Evolutionary conservation across 108 stramenopile genomes (phyloP).

Genomic region (Cyclostephanos invisitatus): DNA sequence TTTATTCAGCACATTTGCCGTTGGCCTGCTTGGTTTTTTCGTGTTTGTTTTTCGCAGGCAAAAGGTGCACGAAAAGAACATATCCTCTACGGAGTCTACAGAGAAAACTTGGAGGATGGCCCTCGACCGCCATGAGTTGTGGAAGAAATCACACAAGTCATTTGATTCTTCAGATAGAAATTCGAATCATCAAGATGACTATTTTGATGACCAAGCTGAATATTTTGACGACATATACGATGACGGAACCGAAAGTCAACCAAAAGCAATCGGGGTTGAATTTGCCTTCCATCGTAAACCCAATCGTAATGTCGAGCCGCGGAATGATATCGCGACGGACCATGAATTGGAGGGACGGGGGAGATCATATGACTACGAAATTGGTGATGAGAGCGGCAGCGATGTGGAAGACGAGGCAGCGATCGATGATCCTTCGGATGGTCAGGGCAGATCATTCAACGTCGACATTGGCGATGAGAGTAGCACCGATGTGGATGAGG

Average conservation of each 20-base stretch:
- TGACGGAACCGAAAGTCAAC: background rate
- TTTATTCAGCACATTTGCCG: constrained; percentile 13
- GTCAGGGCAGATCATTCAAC: background rate
- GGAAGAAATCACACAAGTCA: constrained; percentile 28
- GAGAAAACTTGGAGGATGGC: constrained; percentile 26
- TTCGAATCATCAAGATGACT: background rate
- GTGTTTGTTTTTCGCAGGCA: constrained; percentile 10
- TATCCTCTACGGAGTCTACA: background rate
- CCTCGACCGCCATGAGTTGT: constrained; percentile 5
- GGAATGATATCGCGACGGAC: background rate
- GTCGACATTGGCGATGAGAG: background rate
- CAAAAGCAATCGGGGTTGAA: background rate
- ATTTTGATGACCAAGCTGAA: constrained; percentile 5
- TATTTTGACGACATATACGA: constrained; percentile 4
- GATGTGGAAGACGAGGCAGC: no score
- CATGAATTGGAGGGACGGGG: background rate
- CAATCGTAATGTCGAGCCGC: background rate
- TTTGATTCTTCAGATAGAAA: constrained; percentile 16
- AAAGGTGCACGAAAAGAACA: background rate
- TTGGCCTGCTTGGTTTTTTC: constrained; percentile 5
- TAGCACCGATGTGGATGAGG: background rate
- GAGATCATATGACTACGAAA: background rate
- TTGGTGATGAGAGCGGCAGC: no score
- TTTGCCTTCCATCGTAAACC: background rate
- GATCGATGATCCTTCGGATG: background rate